phyloP scores from a whole-genome alignment of 768 basidiomycete species.

The Lentinula aciculospora region DNA sequence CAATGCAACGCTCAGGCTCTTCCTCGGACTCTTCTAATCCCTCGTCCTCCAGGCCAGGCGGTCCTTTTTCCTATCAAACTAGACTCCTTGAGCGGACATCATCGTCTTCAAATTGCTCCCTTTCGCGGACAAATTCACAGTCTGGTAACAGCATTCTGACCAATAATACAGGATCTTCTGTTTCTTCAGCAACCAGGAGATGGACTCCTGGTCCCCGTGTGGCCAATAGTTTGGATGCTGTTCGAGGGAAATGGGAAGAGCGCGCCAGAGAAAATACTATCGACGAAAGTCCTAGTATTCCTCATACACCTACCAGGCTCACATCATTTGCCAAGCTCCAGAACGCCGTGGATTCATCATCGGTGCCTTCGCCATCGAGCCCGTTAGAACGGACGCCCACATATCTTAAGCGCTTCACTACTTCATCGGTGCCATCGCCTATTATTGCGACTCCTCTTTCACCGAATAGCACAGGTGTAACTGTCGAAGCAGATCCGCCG shows the following conservation, averaged over 20 bases:
- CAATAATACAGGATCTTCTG: conserved; percentile 40
- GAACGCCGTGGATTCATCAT: conserved; percentile 12
- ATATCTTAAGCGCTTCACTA: conserved; percentile 59
- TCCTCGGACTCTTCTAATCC: conserved; percentile 21
- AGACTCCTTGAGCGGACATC: conserved; percentile 74
- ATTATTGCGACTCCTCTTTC: conserved; percentile 72
- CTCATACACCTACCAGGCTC: background rate
- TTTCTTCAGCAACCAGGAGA: conserved; percentile 38
- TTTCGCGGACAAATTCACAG: conserved; percentile 50
- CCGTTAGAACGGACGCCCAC: conserved; percentile 28
- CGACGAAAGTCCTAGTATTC: conserved; percentile 17
- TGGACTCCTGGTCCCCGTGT: conserved; percentile 71
- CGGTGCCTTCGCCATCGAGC: conserved; percentile 21
- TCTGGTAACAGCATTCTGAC: conserved; percentile 35
- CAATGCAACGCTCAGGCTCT: conserved; percentile 38
- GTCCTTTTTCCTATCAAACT: conserved; percentile 78
- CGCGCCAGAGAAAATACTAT: conserved; percentile 43
- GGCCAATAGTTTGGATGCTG: conserved; percentile 59
- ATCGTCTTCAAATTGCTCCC: conserved; percentile 42
- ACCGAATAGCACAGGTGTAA: conserved; percentile 66
- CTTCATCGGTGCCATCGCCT: conserved; percentile 47
- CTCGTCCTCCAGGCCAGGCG: conserved; percentile 30
- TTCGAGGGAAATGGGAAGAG: conserved; percentile 75
- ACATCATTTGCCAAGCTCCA: conserved; percentile 9
- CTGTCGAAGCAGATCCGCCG: conserved; percentile 52